phyloP scores from a whole-genome alignment of 2,329 filamentous ascomycete genomes.

The Talaromyces albobiverticillius region DNA sequence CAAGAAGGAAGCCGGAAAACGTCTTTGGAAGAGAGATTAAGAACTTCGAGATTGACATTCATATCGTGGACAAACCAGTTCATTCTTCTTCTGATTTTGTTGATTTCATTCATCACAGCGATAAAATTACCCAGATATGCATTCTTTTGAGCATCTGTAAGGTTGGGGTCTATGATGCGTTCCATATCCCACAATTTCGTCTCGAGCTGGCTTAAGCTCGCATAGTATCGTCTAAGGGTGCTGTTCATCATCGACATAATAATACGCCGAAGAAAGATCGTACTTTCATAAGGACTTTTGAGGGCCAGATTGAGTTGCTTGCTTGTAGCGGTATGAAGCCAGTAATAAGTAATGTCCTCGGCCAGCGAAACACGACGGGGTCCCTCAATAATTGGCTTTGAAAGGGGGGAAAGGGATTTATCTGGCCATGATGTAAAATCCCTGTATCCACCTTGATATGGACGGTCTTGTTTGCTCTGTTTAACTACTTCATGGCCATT shows the following conservation, averaged over 20 bases:
- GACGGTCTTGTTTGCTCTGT: not conserved
- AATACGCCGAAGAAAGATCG: not conserved
- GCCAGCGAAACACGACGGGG: not conserved
- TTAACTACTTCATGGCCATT: not conserved
- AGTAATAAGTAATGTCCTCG: not conserved
- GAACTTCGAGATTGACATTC: not conserved
- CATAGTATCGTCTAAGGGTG: not conserved
- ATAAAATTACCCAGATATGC: not conserved
- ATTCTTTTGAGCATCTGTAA: not conserved
- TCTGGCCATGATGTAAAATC: constrained; percentile 5
- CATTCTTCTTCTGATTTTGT: constrained; percentile 17
- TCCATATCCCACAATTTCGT: constrained; percentile 4
- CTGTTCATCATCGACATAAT: not conserved
- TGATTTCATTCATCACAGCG: not conserved
- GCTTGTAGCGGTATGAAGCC: not conserved
- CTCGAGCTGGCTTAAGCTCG: not conserved
- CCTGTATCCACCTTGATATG: constrained; percentile 4
- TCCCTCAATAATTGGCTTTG: not conserved
- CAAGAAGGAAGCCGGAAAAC: not conserved
- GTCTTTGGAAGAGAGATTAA: constrained; percentile 9
- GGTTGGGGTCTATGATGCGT: constrained; percentile 1
- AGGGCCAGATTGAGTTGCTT: not conserved
- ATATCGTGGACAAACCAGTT: constrained; percentile 13
- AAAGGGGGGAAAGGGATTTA: not conserved
- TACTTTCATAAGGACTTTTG: not conserved